These are phyloP conservation scores for Dioscorea zingiberensis DNA, from an alignment of 106 monocot species.

Conservation along the genomic window DNA sequence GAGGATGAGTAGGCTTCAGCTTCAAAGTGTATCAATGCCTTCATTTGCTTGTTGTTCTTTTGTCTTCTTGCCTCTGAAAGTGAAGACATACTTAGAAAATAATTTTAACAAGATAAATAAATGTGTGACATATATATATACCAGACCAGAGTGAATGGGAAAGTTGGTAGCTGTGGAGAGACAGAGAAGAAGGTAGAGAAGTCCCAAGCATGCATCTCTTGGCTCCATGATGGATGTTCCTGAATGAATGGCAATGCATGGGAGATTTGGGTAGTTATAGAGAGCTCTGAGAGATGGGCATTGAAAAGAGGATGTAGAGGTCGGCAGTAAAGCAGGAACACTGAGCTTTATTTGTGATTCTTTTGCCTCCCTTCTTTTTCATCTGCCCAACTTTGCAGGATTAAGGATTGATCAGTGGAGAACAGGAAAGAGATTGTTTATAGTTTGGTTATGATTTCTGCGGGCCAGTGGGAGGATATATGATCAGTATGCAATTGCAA, in stretches of 20 bases:
- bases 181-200: slow-evolving; percentile 15
- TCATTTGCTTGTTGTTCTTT: not conserved
- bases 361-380: not conserved
- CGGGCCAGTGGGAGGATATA: no score
- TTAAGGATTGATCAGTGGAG: not conserved
- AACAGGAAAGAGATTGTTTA: not conserved
- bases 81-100: no score
- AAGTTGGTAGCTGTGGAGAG: slow-evolving; percentile 11
- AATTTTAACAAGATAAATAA: not conserved
- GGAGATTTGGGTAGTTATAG: slow-evolving; percentile 15
- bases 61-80: slow-evolving; percentile 23
- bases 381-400: not conserved
- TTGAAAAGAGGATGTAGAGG: slow-evolving; percentile 1
- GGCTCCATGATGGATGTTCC: slow-evolving; percentile 11
- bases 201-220: slow-evolving; percentile 9
- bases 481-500: not conserved
- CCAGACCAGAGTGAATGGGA: slow-evolving; percentile 27
- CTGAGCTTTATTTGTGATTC: slow-evolving; percentile 1
- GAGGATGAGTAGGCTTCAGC: slow-evolving; percentile 13
- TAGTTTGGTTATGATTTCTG: not conserved
- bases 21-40: slow-evolving; percentile 11
- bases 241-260: not conserved
- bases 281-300: not conserved
- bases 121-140: not conserved
- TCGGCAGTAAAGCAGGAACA: slow-evolving; percentile 10